phyloP scores from a whole-genome alignment of 768 basidiomycete genomes.

The Agaricus blazei region DNA sequence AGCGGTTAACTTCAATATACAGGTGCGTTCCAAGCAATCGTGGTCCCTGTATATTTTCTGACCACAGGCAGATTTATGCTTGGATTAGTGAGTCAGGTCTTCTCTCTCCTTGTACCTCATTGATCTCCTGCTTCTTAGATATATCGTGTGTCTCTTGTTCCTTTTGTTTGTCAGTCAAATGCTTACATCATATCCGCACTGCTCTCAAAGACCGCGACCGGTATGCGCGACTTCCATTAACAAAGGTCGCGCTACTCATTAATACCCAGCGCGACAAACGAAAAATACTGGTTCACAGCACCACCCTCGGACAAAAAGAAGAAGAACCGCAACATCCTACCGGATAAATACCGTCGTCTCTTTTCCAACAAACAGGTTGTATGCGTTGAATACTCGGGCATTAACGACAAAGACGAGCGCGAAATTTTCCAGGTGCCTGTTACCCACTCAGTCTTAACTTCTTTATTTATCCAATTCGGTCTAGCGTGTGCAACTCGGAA shows the following conservation, averaged over 20 bases:
- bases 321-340: slow-evolving; percentile 30
- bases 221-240: slow-evolving; percentile 27
- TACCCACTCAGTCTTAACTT: not conserved
- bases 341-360: slow-evolving; percentile 47
- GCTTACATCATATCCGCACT: not conserved
- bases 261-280: slow-evolving; percentile 26
- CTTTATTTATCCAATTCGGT: not conserved
- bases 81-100: slow-evolving; percentile 45
- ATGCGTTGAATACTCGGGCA: slow-evolving; percentile 71
- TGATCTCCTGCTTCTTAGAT: slow-evolving; percentile 33
- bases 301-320: slow-evolving; percentile 14
- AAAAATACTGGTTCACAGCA: slow-evolving; percentile 47
- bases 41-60: not conserved
- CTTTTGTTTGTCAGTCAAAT: not conserved
- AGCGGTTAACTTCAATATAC: slow-evolving; percentile 70
- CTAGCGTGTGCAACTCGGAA: slow-evolving; percentile 73
- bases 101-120: not conserved
- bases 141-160: slow-evolving; percentile 35
- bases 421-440: slow-evolving; percentile 66
- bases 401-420: slow-evolving; percentile 52
- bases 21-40: slow-evolving; percentile 34
- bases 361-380: slow-evolving; percentile 76
- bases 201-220: slow-evolving; percentile 43
- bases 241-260: not conserved
- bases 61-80: slow-evolving; percentile 52